Evolutionary conservation across 129 eudicot species (phyloP), one percentile per base, ranked within the genome.

Genomic region (Pittosporum tobira): DNA sequence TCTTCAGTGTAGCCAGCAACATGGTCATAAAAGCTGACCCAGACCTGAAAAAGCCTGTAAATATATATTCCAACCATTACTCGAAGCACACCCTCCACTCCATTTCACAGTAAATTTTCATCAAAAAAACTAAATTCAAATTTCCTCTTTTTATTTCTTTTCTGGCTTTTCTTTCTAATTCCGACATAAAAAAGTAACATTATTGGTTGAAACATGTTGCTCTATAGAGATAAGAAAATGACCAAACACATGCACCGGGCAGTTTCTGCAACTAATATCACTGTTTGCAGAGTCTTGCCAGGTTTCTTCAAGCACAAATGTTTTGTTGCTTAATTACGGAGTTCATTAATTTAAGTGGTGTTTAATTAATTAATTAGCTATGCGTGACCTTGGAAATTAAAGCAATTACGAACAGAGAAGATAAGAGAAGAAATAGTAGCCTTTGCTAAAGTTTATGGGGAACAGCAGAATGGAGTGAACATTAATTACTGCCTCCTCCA

Each of bases 21-120:
- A 87, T 59, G 75, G 87, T 93, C 96, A 93, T 83, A 68, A 93
- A 93, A 77, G 88, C 94, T 78, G 99, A 77, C 10, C 88, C 99
- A 63, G 99, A 93, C 47, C 96, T 87, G 91, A 80, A 84, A 87
- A 87, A 81, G 91, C 99, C 99, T 93, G 95, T 57, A 64, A 47
- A 40, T 25, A 13, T n/a, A 13, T 45, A 24, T 28, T 51, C 40
- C 52, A 53, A 64, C 51, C 66, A 59, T 65, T 44, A 58, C 51
- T 51, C 20, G 18, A 40, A 49, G 36, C 61, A 55, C 44, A n/a
- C 43, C 60, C 60, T 18, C 61, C 61, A 30, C 14, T 3, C 19
- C 5, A 1, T 10, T 51, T 52, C 59, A 15, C 59, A n/a, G n/a
- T n/a, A 12, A 44, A 0, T 0, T 3, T 27, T 26, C 42, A 16